A percentile compares a stretch with the other conserved stretches of the same genome.
Conservation (phyloP, 2,329 filamentous ascomycete species). For the Pseudogymnoascus sp. region DNA sequence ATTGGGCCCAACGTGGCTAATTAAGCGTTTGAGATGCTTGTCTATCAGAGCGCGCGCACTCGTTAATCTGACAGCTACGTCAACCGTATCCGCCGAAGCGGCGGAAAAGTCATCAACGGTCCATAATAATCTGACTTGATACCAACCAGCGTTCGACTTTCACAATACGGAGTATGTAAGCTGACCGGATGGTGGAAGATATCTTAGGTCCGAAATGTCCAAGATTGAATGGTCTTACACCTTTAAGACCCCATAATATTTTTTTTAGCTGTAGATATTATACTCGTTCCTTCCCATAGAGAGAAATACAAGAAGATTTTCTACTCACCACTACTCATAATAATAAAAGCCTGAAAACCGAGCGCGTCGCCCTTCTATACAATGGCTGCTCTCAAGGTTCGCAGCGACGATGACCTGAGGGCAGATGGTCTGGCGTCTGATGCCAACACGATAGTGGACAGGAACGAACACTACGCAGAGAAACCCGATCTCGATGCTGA, state of each 20-base stretch:
- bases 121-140: too few relatives aligned
- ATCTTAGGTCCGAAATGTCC: not conserved
- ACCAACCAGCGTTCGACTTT: too few relatives aligned
- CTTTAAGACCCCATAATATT: not conserved
- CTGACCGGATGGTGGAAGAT: too few relatives aligned
- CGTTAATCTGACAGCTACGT: too few relatives aligned
- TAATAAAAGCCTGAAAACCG: not conserved
- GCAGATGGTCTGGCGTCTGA: not conserved
- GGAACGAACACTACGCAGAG: not conserved
- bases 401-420: not conserved
- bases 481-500: not conserved
- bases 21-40: too few relatives aligned
- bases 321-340: not conserved
- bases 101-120: too few relatives aligned
- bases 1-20: too few relatives aligned
- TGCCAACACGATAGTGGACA: not conserved
- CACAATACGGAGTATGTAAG: too few relatives aligned
- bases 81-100: too few relatives aligned
- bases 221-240: not conserved
- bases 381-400: not conserved
- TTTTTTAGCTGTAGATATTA: not conserved
- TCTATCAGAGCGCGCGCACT: too few relatives aligned
- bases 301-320: too few relatives aligned
- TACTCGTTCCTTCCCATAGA: not conserved
- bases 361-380: not conserved